A percentile compares a stretch with the other conserved stretches of the same genome.
Evolutionary conservation across 192 early-diverging fungal genomes (phyloP).

Genomic region (Backusella parvicylindrica): DNA sequence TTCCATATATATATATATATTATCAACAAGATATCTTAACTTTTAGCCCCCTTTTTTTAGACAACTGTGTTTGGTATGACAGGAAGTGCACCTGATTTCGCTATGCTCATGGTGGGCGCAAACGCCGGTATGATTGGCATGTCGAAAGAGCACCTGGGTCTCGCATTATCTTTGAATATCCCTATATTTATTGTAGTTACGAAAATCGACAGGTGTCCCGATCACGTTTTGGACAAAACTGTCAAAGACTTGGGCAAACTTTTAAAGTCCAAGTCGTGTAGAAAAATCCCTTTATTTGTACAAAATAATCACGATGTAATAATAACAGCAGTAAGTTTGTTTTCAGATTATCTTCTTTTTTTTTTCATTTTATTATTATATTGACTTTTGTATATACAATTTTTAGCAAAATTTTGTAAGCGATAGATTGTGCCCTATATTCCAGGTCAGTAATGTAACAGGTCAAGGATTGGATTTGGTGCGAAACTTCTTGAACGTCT

Average conservation of each 20-base stretch:
- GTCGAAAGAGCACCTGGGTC: constrained; percentile 91
- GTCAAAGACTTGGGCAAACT: constrained; percentile 82
- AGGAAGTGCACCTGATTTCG: constrained; percentile 86
- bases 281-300: constrained; percentile 90
- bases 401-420: constrained; percentile 68
- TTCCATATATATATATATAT: not conserved
- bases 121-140: constrained; percentile 92
- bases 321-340: constrained; percentile 57
- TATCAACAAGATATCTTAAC: too few species aligned
- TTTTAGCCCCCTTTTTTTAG: constrained; percentile 6
- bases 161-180: constrained; percentile 82
- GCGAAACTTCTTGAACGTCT: constrained; percentile 80
- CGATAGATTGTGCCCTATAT: constrained; percentile 90
- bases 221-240: constrained; percentile 78
- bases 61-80: constrained; percentile 97
- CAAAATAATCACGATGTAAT: constrained; percentile 71
- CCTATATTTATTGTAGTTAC: constrained; percentile 91
- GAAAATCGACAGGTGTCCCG: constrained; percentile 92
- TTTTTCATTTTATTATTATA: not conserved
- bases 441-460: constrained; percentile 89
- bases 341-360: not conserved
- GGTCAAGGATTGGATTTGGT: constrained; percentile 67
- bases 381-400: too few species aligned
- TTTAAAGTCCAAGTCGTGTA: constrained; percentile 83
- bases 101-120: constrained; percentile 83